These are phyloP conservation scores for Huntiella moniliformis DNA, from an alignment of 2,329 filamentous ascomycete species.

Conservation along the genomic window DNA sequence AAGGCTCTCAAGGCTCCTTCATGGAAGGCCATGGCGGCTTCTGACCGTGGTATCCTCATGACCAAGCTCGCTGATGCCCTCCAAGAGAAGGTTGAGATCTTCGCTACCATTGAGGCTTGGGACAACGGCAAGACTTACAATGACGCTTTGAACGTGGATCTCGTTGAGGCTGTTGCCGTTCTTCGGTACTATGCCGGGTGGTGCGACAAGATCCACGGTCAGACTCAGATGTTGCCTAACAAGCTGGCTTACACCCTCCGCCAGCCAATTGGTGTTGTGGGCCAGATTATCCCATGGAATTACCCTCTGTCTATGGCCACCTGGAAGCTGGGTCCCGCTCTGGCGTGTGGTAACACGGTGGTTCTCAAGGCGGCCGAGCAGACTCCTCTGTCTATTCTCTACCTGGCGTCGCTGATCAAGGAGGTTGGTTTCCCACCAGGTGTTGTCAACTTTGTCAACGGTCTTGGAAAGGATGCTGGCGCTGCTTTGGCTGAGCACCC, in stretches of 20 bases:
- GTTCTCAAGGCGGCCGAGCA: slow-evolving; percentile 42
- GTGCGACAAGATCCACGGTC: slow-evolving; percentile 61
- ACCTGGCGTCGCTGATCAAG: slow-evolving; percentile 43
- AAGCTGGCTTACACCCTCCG: slow-evolving; percentile 63
- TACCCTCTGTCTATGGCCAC: slow-evolving; percentile 59
- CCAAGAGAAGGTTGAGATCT: slow-evolving; percentile 36
- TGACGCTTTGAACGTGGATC: slow-evolving; percentile 44
- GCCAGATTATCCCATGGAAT: slow-evolving; percentile 65
- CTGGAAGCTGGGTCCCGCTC: slow-evolving; percentile 32
- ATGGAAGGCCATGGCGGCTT: slow-evolving; percentile 50
- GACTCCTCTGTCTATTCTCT: slow-evolving; percentile 39
- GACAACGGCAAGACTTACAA: slow-evolving; percentile 66
- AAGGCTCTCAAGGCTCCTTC: slow-evolving; percentile 46
- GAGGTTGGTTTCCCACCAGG: slow-evolving; percentile 56
- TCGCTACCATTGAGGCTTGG: slow-evolving; percentile 46
- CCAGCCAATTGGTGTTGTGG: slow-evolving; percentile 62
- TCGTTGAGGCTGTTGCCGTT: slow-evolving; percentile 29
- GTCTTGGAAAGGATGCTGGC: slow-evolving; percentile 43
- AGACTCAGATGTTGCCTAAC: slow-evolving; percentile 50
- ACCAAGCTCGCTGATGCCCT: slow-evolving; percentile 51
- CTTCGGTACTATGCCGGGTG: slow-evolving; percentile 63
- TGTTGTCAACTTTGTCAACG: slow-evolving; percentile 54
- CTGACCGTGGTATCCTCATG: slow-evolving; percentile 50
- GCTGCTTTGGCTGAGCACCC: slow-evolving; percentile 44
- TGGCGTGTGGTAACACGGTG: slow-evolving; percentile 39